These are phyloP conservation scores for Citrus inodora DNA, from an alignment of 345 rosid species.

Conservation along the genomic window DNA sequence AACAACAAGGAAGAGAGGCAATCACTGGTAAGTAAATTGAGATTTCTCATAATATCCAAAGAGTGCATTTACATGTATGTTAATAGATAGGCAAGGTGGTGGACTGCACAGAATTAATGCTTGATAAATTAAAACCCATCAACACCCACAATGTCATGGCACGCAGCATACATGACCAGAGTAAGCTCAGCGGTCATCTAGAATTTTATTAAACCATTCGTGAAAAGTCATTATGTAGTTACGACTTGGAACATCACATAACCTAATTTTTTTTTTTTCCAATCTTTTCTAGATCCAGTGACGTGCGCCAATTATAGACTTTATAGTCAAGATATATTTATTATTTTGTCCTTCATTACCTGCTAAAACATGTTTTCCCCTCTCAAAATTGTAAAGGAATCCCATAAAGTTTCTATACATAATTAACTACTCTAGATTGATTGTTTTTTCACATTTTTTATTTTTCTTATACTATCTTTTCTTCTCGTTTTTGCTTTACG, in stretches of 20 bases:
- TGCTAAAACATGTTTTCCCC: not conserved
- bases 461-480: no score
- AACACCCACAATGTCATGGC: no score
- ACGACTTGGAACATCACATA: not conserved
- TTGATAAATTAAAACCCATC: not conserved
- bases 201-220: not conserved
- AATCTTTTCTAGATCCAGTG: not conserved
- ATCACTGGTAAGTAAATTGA: slow-evolving; percentile 11
- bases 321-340: no score
- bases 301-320: not conserved
- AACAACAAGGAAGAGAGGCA: slow-evolving; percentile 10
- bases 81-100: not conserved
- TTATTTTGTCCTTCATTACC: not conserved
- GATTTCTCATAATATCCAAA: slow-evolving; percentile 4
- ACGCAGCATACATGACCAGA: not conserved
- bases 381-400: not conserved
- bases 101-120: not conserved
- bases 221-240: not conserved
- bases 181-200: not conserved
- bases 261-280: not conserved
- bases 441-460: no score
- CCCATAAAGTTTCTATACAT: not conserved
- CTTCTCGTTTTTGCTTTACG: not conserved
- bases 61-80: not conserved
- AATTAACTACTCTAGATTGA: not conserved